A percentile compares a stretch with the other conserved stretches of the same genome.
phyloP scores from a whole-genome alignment of 1,284 basidiomycete genomes.

The Ceratobasidium sp. region DNA sequence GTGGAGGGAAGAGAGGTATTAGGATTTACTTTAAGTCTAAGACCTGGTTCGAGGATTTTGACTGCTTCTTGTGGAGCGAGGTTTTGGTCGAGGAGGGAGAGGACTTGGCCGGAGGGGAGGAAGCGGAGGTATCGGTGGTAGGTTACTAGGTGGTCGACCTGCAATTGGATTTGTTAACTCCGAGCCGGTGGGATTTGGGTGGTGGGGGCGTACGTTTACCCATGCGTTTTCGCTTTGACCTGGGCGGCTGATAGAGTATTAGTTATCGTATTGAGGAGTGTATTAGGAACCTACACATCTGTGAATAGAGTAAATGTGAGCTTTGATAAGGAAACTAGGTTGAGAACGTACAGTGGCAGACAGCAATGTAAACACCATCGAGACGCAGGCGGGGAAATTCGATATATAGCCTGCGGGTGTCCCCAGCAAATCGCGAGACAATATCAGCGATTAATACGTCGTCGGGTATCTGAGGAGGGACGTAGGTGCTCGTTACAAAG shows the following conservation, averaged over 20 bases:
- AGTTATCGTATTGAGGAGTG: conserved; percentile 37
- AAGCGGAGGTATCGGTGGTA: conserved; percentile 92
- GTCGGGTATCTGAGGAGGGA: conserved; percentile 76
- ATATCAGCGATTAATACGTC: conserved; percentile 65
- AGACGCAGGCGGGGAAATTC: conserved; percentile 86
- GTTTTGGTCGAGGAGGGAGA: conserved; percentile 86
- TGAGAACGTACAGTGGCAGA: conserved; percentile 75
- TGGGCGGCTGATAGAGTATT: conserved; percentile 68
- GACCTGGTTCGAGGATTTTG: conserved; percentile 78
- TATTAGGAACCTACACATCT: conserved; percentile 68
- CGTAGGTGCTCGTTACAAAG: conserved; percentile 72
- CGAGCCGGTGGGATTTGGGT: conserved; percentile 24
- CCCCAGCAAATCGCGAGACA: conserved; percentile 66
- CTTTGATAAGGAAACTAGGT: not conserved
- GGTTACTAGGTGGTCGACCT: conserved; percentile 73
- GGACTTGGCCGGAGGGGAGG: conserved; percentile 86
- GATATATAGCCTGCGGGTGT: conserved; percentile 82
- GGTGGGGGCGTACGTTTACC: conserved; percentile 75
- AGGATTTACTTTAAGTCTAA: conserved; percentile 79
- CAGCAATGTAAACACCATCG: conserved; percentile 91
- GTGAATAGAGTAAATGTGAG: not conserved
- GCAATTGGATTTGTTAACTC: not conserved
- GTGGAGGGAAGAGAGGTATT: not conserved
- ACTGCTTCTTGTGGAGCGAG: conserved; percentile 81
- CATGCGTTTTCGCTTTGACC: conserved; percentile 86